phyloP scores from a whole-genome alignment of 2,329 filamentous ascomycete species.

The Myriosclerotinia scirpicola region DNA sequence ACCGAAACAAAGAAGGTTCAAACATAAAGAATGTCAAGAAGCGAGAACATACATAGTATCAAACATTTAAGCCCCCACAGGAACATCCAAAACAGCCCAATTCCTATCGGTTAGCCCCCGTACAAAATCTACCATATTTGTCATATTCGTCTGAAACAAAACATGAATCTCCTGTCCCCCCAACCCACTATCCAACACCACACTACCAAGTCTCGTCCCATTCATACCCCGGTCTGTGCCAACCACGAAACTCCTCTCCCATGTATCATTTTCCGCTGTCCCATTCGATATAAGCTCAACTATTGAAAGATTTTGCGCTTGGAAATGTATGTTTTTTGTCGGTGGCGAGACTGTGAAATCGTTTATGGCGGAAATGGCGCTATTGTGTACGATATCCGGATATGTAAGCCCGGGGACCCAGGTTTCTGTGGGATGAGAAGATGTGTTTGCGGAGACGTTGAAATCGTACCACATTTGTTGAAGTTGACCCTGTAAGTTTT shows the following conservation, averaged over 20 bases:
- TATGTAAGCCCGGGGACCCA: conserved; percentile 1
- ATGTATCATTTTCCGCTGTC: not conserved
- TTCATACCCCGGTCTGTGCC: conserved; percentile 2
- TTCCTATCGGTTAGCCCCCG: not conserved
- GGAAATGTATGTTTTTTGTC: conserved; percentile 12
- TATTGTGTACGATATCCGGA: not conserved
- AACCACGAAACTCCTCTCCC: conserved; percentile 1
- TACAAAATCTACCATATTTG: not conserved
- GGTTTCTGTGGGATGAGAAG: conserved; percentile 10
- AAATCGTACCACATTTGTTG: conserved; percentile 17
- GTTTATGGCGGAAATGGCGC: conserved; percentile 3
- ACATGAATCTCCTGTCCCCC: not conserved
- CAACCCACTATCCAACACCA: not conserved
- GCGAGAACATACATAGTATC: not conserved
- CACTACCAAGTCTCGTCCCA: conserved; percentile 3
- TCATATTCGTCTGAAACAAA: not conserved
- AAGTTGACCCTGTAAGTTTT: not conserved
- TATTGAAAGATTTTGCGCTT: conserved; percentile 9
- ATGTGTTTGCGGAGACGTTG: not conserved
- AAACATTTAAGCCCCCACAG: not conserved
- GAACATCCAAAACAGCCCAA: not conserved
- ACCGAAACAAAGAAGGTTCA: not conserved
- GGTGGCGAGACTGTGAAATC: conserved; percentile 10
- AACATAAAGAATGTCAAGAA: not conserved
- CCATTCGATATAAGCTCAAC: not conserved